Percentiles rank a stretch among this genome's conserved stretches.
Evolutionary conservation across 2,329 filamentous ascomycete species (phyloP).

Genomic region (Neodidymelliopsis sp.): DNA sequence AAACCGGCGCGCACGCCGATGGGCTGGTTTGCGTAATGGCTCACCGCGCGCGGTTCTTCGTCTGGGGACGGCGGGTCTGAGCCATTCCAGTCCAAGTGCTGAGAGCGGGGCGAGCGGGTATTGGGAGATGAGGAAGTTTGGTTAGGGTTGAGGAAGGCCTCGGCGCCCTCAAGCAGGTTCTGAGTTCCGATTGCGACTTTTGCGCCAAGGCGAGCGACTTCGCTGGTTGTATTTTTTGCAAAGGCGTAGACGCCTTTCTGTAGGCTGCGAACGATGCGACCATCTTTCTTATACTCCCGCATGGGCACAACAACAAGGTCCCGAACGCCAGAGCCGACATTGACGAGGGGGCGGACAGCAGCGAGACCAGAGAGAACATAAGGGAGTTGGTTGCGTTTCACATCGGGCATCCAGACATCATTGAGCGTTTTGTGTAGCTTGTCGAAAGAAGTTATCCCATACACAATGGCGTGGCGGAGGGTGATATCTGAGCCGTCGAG

Average conservation of each 20-base stretch:
- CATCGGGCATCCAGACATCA: constrained; percentile 95
- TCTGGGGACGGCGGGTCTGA: constrained; percentile 69
- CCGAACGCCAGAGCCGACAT: constrained; percentile 85
- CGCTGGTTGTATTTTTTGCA: constrained; percentile 90
- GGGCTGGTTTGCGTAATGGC: constrained; percentile 92
- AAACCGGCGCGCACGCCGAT: constrained; percentile 87
- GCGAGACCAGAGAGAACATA: constrained; percentile 88
- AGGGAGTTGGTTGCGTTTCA: constrained; percentile 87
- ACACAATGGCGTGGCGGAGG: constrained; percentile 87
- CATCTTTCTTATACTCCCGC: constrained; percentile 92
- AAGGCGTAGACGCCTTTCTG: constrained; percentile 90
- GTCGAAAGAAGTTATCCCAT: constrained; percentile 90
- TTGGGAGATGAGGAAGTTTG: constrained; percentile 39
- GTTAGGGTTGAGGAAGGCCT: constrained; percentile 71
- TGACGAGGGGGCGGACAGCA: constrained; percentile 87
- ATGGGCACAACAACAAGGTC: constrained; percentile 91
- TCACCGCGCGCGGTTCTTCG: constrained; percentile 80
- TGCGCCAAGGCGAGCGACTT: constrained; percentile 91
- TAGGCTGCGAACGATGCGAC: constrained; percentile 87
- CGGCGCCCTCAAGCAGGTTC: constrained; percentile 87
- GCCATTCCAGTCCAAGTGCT: constrained; percentile 54
- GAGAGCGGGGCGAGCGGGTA: constrained; percentile 28
- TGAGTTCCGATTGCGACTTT: constrained; percentile 96
- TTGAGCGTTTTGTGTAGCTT: constrained; percentile 88
- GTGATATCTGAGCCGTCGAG: constrained; percentile 88